Evolutionary conservation across 2,329 filamentous ascomycete genomes (phyloP).

Genomic region (Beauveria caledonica): DNA sequence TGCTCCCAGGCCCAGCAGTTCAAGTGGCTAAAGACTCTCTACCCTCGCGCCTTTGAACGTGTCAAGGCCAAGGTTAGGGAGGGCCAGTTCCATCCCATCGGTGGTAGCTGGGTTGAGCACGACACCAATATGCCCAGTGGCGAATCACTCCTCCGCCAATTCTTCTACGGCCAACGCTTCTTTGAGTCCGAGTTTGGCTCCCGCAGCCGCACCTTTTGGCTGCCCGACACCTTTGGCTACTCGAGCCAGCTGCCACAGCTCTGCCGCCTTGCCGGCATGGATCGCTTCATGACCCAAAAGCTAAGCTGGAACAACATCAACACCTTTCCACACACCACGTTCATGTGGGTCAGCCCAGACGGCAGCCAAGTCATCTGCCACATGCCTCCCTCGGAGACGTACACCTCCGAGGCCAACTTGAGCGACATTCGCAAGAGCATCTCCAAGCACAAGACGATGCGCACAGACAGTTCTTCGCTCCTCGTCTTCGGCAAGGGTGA

Average conservation of each 20-base stretch:
- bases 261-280: slow-evolving; percentile 91
- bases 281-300: slow-evolving; percentile 94
- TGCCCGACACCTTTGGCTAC: slow-evolving; percentile 97
- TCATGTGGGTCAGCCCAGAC: slow-evolving; percentile 96
- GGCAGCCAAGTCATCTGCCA: slow-evolving; percentile 96
- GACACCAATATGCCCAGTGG: slow-evolving; percentile 97
- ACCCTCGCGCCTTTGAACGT: slow-evolving; percentile 80
- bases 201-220: slow-evolving; percentile 87
- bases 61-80: slow-evolving; percentile 88
- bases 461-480: slow-evolving; percentile 82
- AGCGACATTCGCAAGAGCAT: slow-evolving; percentile 88
- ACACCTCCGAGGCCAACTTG: slow-evolving; percentile 90
- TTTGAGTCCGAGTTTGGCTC: slow-evolving; percentile 90
- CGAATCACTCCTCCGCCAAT: slow-evolving; percentile 88
- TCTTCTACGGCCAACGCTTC: slow-evolving; percentile 89
- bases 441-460: slow-evolving; percentile 88
- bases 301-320: slow-evolving; percentile 99
- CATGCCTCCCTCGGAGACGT: slow-evolving; percentile 93
- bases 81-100: slow-evolving; percentile 88
- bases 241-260: slow-evolving; percentile 90
- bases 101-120: slow-evolving; percentile 97
- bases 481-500: slow-evolving; percentile 96
- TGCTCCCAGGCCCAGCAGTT: slow-evolving; percentile 95
- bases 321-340: slow-evolving; percentile 96
- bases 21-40: slow-evolving; percentile 90